These are phyloP conservation scores for Seminavis robusta DNA, from an alignment of 108 stramenopile species.

Conservation along the genomic window DNA sequence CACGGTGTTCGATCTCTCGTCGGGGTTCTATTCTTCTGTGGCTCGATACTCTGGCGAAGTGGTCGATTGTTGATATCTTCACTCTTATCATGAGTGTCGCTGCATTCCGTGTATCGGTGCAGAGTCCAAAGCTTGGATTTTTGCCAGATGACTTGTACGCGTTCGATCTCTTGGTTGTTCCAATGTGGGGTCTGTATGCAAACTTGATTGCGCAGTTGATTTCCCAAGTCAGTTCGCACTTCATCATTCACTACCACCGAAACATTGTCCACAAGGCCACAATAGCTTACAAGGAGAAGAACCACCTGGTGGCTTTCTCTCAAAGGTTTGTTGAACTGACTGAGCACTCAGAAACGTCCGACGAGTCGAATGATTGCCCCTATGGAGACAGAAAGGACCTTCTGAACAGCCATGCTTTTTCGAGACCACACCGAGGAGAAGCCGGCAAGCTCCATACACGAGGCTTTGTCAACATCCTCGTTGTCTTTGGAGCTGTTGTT, in stretches of 20 bases:
- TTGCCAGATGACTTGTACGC: slow-evolving; percentile 65
- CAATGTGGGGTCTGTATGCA: slow-evolving; percentile 83
- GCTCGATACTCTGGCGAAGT: slow-evolving; percentile 77
- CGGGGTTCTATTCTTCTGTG: slow-evolving; percentile 62
- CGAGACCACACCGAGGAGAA: slow-evolving; percentile 38
- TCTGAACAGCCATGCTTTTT: slow-evolving; percentile 22
- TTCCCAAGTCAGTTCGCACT: slow-evolving; percentile 71
- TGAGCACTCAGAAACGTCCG: no score
- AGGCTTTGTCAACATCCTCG: slow-evolving; percentile 32
- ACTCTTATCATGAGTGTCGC: slow-evolving; percentile 63
- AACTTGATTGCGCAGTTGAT: slow-evolving; percentile 79
- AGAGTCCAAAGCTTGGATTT: slow-evolving; percentile 59
- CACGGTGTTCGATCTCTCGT: slow-evolving; percentile 32
- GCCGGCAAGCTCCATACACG: slow-evolving; percentile 23
- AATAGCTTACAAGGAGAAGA: no score
- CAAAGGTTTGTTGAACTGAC: no score
- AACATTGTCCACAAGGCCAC: no score
- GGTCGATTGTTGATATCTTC: slow-evolving; percentile 71
- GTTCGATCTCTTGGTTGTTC: slow-evolving; percentile 66
- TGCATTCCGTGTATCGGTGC: no score
- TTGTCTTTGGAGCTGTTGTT: slow-evolving; percentile 18
- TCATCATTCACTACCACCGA: slow-evolving; percentile 82
- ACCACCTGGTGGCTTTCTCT: no score
- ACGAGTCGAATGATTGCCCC: no score
- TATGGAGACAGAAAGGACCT: no score